These are phyloP conservation scores for Calophaca sinica DNA, from an alignment of 306 rosid species.

Conservation along the genomic window DNA sequence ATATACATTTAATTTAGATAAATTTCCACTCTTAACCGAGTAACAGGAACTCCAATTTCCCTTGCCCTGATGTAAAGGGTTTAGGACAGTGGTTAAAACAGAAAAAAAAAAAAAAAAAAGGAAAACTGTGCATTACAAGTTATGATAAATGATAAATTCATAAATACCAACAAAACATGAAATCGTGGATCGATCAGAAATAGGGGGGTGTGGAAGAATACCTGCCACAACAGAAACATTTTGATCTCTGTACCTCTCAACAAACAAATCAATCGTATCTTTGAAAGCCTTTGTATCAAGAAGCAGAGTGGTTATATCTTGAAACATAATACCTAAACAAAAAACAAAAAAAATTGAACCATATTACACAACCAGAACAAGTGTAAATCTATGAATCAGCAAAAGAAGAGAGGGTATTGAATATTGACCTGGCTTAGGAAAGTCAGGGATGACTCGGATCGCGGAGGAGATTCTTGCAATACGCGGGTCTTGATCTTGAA, in stretches of 20 bases:
- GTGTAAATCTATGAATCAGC: neutral
- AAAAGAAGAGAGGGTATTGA: neutral
- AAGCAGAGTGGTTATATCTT: slow-evolving; percentile 94
- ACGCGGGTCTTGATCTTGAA: slow-evolving; percentile 69
- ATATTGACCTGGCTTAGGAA: slow-evolving; percentile 87
- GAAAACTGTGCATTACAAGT: neutral
- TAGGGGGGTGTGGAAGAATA: slow-evolving; percentile 38
- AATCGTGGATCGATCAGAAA: neutral
- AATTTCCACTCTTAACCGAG: slow-evolving; percentile 4
- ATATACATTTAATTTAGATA: neutral
- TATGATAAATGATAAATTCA: neutral
- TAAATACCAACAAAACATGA: slow-evolving; percentile 13
- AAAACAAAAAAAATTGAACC: neutral
- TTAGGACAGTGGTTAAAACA: slow-evolving; percentile 3
- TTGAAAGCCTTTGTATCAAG: slow-evolving; percentile 88
- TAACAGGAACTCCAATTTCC: neutral
- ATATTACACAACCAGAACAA: neutral
- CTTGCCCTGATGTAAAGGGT: neutral
- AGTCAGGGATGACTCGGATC: slow-evolving; percentile 89
- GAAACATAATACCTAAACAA: slow-evolving; percentile 87
- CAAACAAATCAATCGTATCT: slow-evolving; percentile 92
- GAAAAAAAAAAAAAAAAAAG: neutral
- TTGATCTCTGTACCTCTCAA: slow-evolving; percentile 89
- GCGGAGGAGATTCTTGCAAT: slow-evolving; percentile 70
- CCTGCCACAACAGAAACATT: slow-evolving; percentile 94